Evolutionary conservation across 768 basidiomycete genomes (phyloP).

Genomic region (Podaxis sp.): DNA sequence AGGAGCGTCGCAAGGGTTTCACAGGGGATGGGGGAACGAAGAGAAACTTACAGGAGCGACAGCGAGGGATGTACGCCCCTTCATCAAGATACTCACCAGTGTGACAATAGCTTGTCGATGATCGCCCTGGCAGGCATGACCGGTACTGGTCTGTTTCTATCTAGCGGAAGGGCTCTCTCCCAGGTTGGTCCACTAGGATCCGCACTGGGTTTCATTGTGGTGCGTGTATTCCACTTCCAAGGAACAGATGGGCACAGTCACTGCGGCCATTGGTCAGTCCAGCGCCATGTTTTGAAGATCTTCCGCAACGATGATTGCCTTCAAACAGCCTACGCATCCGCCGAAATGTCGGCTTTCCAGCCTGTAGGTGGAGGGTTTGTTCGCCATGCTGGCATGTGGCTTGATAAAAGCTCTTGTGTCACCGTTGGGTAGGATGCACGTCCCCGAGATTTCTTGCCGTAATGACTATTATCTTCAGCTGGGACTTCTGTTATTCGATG

Average conservation of each 20-base stretch:
- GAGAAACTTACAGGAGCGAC: conserved; percentile 24
- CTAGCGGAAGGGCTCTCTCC: conserved; percentile 43
- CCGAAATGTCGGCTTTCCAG: conserved; percentile 56
- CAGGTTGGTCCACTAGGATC: conserved; percentile 51
- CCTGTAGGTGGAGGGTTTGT: conserved; percentile 56
- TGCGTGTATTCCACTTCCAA: conserved; percentile 9
- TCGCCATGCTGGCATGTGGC: conserved; percentile 45
- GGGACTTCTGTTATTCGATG: conserved; percentile 41
- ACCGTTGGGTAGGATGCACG: conserved; percentile 20
- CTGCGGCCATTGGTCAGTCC: conserved; percentile 23
- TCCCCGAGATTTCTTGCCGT: background rate
- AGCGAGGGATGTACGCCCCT: conserved; percentile 16
- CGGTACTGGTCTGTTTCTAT: conserved; percentile 55
- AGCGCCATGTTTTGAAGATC: background rate
- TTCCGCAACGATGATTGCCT: background rate
- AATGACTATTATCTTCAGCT: conserved; percentile 14
- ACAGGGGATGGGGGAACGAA: conserved; percentile 18
- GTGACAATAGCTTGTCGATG: conserved; percentile 24
- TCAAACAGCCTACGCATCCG: conserved; percentile 25
- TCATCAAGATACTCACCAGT: background rate
- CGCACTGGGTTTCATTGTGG: conserved; percentile 43
- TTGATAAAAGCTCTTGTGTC: conserved; percentile 35
- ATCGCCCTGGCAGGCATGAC: conserved; percentile 33
- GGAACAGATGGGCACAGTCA: conserved; percentile 27
- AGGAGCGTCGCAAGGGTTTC: background rate